Evolutionary conservation across 2,329 filamentous ascomycete species (phyloP).

Genomic region (Incumbomyces delicatus): DNA sequence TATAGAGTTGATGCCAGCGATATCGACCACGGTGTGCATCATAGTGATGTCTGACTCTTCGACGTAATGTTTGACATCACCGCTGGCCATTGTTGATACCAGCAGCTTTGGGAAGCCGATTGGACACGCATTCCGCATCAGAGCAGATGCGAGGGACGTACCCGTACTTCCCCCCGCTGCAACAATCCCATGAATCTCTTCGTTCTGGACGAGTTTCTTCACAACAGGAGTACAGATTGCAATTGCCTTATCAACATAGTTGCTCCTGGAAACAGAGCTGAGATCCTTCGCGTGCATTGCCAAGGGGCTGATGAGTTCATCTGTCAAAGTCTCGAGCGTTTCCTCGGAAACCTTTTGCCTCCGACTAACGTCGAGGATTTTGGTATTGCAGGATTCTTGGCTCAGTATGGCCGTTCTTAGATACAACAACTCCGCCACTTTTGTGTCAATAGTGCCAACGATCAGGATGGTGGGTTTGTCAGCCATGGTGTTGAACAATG

Average conservation of each 20-base stretch:
- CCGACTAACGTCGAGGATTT: slow-evolving; percentile 49
- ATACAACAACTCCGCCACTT: slow-evolving; percentile 50
- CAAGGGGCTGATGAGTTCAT: slow-evolving; percentile 33
- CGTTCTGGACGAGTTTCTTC: slow-evolving; percentile 28
- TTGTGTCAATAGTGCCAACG: slow-evolving; percentile 57
- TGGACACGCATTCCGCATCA: slow-evolving; percentile 50
- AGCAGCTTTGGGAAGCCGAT: slow-evolving; percentile 62
- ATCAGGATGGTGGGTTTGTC: slow-evolving; percentile 38
- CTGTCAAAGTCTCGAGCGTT: slow-evolving; percentile 30
- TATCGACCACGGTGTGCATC: slow-evolving; percentile 63
- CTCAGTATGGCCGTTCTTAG: slow-evolving; percentile 39
- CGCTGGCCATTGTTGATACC: slow-evolving; percentile 59
- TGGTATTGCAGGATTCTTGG: slow-evolving; percentile 27
- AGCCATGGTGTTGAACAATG: slow-evolving; percentile 16
- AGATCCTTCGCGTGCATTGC: slow-evolving; percentile 25
- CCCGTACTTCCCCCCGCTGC: slow-evolving; percentile 54
- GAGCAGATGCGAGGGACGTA: slow-evolving; percentile 49
- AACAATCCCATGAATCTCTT: slow-evolving; percentile 46
- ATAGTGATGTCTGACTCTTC: slow-evolving; percentile 60
- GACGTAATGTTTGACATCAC: slow-evolving; percentile 55
- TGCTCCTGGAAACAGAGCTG: slow-evolving; percentile 38
- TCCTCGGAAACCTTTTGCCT: slow-evolving; percentile 18
- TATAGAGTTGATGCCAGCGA: slow-evolving; percentile 55
- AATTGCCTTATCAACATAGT: slow-evolving; percentile 50
- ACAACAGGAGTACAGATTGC: slow-evolving; percentile 37